These are phyloP conservation scores for Penicillium verhagenii DNA, from an alignment of 495 filamentous ascomycete genomes.

Conservation along the genomic window DNA sequence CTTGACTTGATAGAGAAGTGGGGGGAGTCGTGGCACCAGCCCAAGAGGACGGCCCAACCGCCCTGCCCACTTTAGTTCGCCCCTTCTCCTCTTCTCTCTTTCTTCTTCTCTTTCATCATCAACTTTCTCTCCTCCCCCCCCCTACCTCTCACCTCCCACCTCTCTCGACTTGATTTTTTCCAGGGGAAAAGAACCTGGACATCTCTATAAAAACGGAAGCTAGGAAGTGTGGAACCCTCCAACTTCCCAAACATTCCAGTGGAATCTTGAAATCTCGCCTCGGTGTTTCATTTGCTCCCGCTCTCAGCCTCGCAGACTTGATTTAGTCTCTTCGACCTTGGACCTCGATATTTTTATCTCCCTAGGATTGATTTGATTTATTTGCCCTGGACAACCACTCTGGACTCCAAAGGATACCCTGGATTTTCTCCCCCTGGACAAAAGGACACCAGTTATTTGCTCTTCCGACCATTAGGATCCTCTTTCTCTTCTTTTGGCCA, in stretches of 20 bases:
- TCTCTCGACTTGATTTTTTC: conserved; percentile 11
- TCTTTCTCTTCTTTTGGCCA: conserved; percentile 13
- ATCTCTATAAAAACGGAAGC: not conserved
- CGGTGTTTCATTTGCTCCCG: conserved; percentile 12
- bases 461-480: conserved; percentile 21
- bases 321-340: conserved; percentile 13
- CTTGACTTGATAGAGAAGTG: conserved; percentile 19
- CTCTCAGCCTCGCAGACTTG: conserved; percentile 18
- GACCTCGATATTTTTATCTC: conserved; percentile 9
- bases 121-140: conserved; percentile 17
- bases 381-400: conserved; percentile 20
- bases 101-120: conserved; percentile 8
- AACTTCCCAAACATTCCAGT: not conserved
- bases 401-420: conserved; percentile 21
- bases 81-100: conserved; percentile 17
- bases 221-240: conserved; percentile 1
- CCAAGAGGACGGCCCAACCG: conserved; percentile 44
- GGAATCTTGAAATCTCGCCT: conserved; percentile 10
- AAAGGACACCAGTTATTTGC: conserved; percentile 18
- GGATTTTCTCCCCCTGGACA: conserved; percentile 20
- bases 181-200: conserved; percentile 6
- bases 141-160: conserved; percentile 20
- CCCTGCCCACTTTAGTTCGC: conserved; percentile 32
- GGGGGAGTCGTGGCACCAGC: conserved; percentile 48
- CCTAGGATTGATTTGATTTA: conserved; percentile 12